Percentiles rank a stretch among this genome's conserved stretches.
Evolutionary conservation across 2,329 filamentous ascomycete genomes (phyloP).

Genomic region (Penicillium sp.): DNA sequence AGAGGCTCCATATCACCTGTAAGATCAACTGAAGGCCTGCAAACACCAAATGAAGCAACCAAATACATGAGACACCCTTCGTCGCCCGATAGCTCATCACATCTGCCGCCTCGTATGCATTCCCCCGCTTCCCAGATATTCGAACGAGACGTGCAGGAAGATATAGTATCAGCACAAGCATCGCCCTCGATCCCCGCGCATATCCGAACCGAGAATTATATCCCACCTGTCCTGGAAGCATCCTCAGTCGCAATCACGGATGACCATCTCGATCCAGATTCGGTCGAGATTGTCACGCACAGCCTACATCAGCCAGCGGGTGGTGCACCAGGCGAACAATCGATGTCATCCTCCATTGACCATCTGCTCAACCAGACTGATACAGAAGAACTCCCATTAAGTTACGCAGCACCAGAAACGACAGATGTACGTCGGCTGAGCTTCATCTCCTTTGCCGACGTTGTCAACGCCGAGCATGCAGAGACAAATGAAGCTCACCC

Average conservation of each 20-base stretch:
- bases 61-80: constrained; percentile 48
- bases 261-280: constrained; percentile 76
- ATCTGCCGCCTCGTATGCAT: constrained; percentile 68
- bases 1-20: constrained; percentile 16
- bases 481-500: constrained; percentile 39
- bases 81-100: constrained; percentile 65
- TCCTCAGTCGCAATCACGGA: constrained; percentile 92
- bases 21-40: constrained; percentile 26
- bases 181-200: constrained; percentile 89
- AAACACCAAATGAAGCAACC: constrained; percentile 20
- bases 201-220: constrained; percentile 91
- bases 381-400: constrained; percentile 66
- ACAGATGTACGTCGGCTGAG: constrained; percentile 79
- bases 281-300: constrained; percentile 90
- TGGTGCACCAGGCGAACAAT: constrained; percentile 40
- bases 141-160: constrained; percentile 90
- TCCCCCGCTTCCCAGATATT: constrained; percentile 85
- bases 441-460: constrained; percentile 96
- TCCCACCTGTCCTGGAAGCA: constrained; percentile 86
- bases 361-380: constrained; percentile 31
- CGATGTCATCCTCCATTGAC: constrained; percentile 44
- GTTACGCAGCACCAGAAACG: constrained; percentile 74
- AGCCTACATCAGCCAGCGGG: constrained; percentile 74
- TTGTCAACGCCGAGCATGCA: constrained; percentile 70
- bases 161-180: constrained; percentile 62